Conservation (phyloP, 352 stramenopile genomes). For the Phytophthora cactorum region DNA sequence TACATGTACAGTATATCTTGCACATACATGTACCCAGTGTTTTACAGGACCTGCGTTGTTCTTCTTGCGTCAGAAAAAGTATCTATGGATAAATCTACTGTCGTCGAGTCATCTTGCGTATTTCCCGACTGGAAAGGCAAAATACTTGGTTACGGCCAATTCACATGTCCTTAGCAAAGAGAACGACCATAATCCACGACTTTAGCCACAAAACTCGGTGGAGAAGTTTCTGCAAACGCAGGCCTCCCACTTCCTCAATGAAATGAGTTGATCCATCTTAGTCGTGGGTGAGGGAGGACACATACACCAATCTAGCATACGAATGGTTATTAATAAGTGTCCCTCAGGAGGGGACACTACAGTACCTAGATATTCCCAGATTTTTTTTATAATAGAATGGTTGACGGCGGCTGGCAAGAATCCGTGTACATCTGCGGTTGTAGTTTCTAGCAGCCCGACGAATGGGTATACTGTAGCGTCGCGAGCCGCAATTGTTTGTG, state of each 20-base stretch:
- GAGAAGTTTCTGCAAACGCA: background rate
- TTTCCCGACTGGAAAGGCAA: constrained; percentile 1
- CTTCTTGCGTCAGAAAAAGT: background rate
- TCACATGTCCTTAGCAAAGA: background rate
- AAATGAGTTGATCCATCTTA: background rate
- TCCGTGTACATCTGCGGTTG: too few species aligned
- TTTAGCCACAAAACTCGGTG: background rate
- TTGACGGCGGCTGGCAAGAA: too few species aligned
- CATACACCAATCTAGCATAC: background rate
- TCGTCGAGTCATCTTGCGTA: background rate
- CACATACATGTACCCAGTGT: too few species aligned
- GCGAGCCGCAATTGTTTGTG: too few species aligned
- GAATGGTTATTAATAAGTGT: background rate
- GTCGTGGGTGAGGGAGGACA: background rate
- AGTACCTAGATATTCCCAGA: too few species aligned
- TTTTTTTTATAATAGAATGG: too few species aligned
- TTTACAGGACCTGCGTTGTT: background rate
- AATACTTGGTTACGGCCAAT: background rate
- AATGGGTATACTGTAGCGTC: too few species aligned
- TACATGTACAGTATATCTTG: too few species aligned
- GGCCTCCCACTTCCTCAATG: background rate
- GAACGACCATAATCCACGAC: background rate
- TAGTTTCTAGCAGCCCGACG: too few species aligned
- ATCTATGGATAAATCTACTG: background rate
- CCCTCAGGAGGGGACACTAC: too few species aligned